phyloP scores from a whole-genome alignment of 805 yeast genomes.

The Candida germanica region DNA sequence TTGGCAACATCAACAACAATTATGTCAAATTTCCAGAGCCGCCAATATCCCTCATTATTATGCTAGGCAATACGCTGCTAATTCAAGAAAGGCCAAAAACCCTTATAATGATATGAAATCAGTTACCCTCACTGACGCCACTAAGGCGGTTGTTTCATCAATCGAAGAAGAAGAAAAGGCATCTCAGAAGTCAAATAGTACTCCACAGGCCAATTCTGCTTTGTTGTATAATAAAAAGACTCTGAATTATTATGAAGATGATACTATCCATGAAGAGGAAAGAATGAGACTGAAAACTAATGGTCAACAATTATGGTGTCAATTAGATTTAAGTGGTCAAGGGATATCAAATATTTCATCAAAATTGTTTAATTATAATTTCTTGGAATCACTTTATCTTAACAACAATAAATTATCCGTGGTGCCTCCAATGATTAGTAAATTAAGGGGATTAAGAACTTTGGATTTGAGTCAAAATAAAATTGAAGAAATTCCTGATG shows the following conservation, averaged over 20 bases:
- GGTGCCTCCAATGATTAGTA: constrained; percentile 66
- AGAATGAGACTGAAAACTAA: constrained; percentile 55
- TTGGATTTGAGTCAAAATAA: constrained; percentile 82
- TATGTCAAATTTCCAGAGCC: constrained; percentile 65
- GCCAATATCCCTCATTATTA: constrained; percentile 72
- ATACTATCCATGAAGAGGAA: constrained; percentile 49
- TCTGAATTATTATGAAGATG: constrained; percentile 52
- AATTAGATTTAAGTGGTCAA: constrained; percentile 88
- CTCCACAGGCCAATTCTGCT: constrained; percentile 36
- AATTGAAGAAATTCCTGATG: constrained; percentile 71
- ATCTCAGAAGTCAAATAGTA: constrained; percentile 21
- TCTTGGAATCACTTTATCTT: constrained; percentile 80
- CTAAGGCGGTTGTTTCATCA: constrained; percentile 33
- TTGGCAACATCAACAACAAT: constrained; percentile 80
- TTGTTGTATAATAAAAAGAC: constrained; percentile 42
- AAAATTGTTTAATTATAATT: constrained; percentile 73
- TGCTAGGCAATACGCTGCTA: constrained; percentile 78
- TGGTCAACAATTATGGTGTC: constrained; percentile 89
- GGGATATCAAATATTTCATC: constrained; percentile 69
- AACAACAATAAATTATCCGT: constrained; percentile 76
- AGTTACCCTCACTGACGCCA: constrained; percentile 41
- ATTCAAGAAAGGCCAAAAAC: constrained; percentile 48
- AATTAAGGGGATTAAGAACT: constrained; percentile 70
- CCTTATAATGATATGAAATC: constrained; percentile 36
- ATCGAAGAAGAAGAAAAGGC: constrained; percentile 44